Percentiles rank a stretch among this genome's conserved stretches.
Evolutionary conservation across 108 stramenopile genomes (phyloP).

Genomic region (Nitzschia putrida): DNA sequence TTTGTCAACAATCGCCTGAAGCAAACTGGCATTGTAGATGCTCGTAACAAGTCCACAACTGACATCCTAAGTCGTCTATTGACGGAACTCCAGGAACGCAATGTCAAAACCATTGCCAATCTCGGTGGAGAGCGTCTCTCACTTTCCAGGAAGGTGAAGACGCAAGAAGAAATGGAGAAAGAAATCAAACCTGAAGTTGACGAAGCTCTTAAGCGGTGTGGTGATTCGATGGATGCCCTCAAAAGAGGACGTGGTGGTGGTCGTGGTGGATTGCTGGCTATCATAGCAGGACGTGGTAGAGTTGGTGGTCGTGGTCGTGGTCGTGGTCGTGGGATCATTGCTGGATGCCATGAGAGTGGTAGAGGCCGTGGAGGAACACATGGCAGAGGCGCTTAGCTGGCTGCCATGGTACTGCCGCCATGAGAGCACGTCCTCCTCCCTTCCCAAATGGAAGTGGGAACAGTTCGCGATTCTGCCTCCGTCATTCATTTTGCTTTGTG

Average conservation of each 20-base stretch:
- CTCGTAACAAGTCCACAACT: constrained; percentile 49
- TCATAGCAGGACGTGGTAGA: constrained; percentile 26
- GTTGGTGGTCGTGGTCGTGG: constrained; percentile 18
- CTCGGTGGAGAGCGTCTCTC: constrained; percentile 32
- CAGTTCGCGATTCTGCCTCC: too few species aligned
- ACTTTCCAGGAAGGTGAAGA: constrained; percentile 48
- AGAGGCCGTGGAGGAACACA: constrained; percentile 24
- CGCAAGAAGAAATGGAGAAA: constrained; percentile 33
- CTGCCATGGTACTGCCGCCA: too few species aligned
- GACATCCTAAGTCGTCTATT: constrained; percentile 37
- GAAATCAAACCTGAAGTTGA: constrained; percentile 45
- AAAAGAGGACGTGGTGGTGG: constrained; percentile 33
- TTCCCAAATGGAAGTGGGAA: too few species aligned
- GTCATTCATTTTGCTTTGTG: too few species aligned
- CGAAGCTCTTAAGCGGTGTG: constrained; percentile 7
- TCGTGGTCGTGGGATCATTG: constrained; percentile 42
- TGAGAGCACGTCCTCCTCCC: too few species aligned
- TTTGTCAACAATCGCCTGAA: constrained; percentile 45
- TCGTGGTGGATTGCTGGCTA: constrained; percentile 35
- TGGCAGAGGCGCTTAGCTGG: constrained; percentile 30
- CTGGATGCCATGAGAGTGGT: constrained; percentile 30
- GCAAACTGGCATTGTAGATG: constrained; percentile 34
- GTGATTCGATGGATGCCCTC: constrained; percentile 5
- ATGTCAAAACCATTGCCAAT: constrained; percentile 35
- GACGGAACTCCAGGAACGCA: constrained; percentile 41